Base-by-base conservation (phyloP, 2,329 filamentous ascomycete genomes). In the Ciborinia camelliae region DNA sequence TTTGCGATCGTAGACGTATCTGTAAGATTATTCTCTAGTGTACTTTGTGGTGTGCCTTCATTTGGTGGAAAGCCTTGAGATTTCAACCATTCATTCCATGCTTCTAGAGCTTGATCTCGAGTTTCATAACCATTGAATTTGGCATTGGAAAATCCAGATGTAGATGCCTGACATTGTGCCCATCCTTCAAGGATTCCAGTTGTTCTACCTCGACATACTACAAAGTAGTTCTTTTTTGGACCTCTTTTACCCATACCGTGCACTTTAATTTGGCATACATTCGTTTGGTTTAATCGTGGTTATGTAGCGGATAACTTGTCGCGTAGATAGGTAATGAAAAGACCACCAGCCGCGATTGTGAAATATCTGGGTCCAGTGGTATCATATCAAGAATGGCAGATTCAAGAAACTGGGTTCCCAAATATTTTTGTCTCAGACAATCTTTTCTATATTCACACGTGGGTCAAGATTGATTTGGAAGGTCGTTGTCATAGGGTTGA, bases 101-200 rank as follows among this genome's bases (percentile, higher is more conserved):
- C 69, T 45, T 35, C n/a, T 28, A 62, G 35, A 4, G 69, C 66
- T 35, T 62, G 60, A 12, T 37, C 41, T 2, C 48, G 5, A 15
- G 60, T 65, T n/a, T 64, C 54, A 50, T 63, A 73, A 5, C 68
- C 68, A 28, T 54, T 30, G 5, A 62, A 62, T 3, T 50, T 50
- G 23, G 45, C 54, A 4, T 63, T 60, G 1, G 57, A 26, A 48
- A 66, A 71, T 1, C 68, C 66, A 2, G 48, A 18, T 28, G 69
- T 66, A 43, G 71, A 70, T 20, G 37, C 15, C 28, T 71, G 23
- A 32, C 68, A 68, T 60, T 69, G 62, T 14, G 51, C 20, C 69
- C 66, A 68, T 4, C 58, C 45, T 8, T 51, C 2, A 26, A 65
- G 69, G 10, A 72, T 52, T 26, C 71, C 71, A 9, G 67, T 62